Percentiles rank a stretch among this genome's conserved stretches.
Evolutionary conservation across 768 basidiomycete species (phyloP).

Genomic region (Obba rivulosa): DNA sequence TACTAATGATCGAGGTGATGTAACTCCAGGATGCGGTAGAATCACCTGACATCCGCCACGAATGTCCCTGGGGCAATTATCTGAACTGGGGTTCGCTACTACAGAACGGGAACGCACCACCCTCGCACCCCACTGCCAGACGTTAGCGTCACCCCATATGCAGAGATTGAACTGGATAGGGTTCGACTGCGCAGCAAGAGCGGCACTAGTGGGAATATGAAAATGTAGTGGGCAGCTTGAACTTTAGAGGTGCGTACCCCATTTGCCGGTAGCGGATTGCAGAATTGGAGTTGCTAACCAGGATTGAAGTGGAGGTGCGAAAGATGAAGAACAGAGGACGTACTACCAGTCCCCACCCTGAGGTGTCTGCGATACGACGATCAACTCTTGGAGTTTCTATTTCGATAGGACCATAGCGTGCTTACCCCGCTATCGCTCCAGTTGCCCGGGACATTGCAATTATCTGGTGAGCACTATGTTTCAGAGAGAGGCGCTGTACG

Average conservation of each 20-base stretch:
- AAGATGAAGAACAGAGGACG: slow-evolving; percentile 15
- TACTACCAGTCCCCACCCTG: slow-evolving; percentile 44
- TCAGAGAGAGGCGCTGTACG: not conserved
- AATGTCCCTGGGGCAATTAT: slow-evolving; percentile 35
- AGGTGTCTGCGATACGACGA: slow-evolving; percentile 22
- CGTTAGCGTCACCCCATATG: slow-evolving; percentile 50
- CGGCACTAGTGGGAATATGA: too few species aligned
- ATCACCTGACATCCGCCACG: slow-evolving; percentile 50
- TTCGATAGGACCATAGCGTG: not conserved
- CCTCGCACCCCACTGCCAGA: slow-evolving; percentile 55
- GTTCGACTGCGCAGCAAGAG: too few species aligned
- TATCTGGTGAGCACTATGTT: slow-evolving; percentile 29
- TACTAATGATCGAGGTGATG: slow-evolving; percentile 40
- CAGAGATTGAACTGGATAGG: slow-evolving; percentile 46
- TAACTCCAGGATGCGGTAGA: slow-evolving; percentile 44
- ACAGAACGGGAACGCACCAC: slow-evolving; percentile 30
- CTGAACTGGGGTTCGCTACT: not conserved
- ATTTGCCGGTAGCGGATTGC: slow-evolving; percentile 52
- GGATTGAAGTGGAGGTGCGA: not conserved
- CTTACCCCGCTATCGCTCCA: slow-evolving; percentile 41
- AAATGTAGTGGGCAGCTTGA: not conserved
- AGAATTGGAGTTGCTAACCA: slow-evolving; percentile 47
- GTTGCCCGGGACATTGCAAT: slow-evolving; percentile 48
- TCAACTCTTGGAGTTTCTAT: not conserved
- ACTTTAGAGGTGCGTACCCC: slow-evolving; percentile 31